A percentile compares a stretch with the other conserved stretches of the same genome.
phyloP scores from a whole-genome alignment of 306 rosid genomes.

The Trifolium subterraneum region DNA sequence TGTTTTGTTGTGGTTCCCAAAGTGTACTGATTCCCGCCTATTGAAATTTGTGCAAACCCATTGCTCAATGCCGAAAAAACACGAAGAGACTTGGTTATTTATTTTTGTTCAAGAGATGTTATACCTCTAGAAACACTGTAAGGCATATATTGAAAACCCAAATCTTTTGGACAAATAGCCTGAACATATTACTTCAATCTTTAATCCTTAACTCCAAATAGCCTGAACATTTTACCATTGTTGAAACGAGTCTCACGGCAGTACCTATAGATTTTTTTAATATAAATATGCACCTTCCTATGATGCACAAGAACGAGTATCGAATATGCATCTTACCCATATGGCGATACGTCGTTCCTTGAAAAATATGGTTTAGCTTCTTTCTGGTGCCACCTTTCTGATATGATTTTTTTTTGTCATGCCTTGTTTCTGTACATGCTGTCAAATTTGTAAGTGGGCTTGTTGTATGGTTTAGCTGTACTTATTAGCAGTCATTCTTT shows the following conservation, averaged over 20 bases:
- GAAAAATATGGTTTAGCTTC: slow-evolving; percentile 2
- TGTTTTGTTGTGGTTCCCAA: slow-evolving; percentile 21
- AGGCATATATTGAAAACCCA: background rate
- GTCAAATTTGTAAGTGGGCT: background rate
- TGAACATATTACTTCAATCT: background rate
- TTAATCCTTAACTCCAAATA: background rate
- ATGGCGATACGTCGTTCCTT: background rate
- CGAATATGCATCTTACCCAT: background rate
- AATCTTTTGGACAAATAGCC: background rate
- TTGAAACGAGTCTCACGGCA: no score
- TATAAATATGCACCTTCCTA: background rate
- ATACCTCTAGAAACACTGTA: background rate
- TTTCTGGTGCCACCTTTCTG: slow-evolving; percentile 7
- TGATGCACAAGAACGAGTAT: background rate
- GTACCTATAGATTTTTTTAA: no score
- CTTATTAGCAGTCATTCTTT: slow-evolving; percentile 17
- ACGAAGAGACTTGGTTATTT: background rate
- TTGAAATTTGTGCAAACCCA: background rate
- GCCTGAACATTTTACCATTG: no score
- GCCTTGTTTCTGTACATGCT: background rate
- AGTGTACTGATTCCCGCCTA: slow-evolving; percentile 9
- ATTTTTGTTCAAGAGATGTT: slow-evolving; percentile 13
- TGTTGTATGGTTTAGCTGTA: slow-evolving; percentile 14
- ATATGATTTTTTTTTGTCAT: background rate
- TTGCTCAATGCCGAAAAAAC: slow-evolving; percentile 23